phyloP scores from a whole-genome alignment of 2,329 filamentous ascomycete genomes.

The Gliomastix tumulicola region DNA sequence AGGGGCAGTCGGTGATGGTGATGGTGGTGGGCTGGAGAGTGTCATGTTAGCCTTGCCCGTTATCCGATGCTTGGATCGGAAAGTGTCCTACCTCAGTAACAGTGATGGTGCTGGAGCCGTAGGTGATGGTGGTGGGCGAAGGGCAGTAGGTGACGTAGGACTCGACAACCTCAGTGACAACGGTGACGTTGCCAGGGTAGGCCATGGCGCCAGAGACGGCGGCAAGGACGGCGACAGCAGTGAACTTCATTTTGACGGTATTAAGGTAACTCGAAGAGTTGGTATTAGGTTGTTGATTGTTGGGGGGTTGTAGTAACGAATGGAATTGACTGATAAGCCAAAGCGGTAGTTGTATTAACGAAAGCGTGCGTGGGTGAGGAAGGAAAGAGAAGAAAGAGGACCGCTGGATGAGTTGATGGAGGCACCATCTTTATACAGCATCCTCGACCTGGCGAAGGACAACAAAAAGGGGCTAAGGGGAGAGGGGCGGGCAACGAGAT shows the following conservation, averaged over 20 bases:
- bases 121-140: slow-evolving; percentile 53
- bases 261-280: slow-evolving; percentile 29
- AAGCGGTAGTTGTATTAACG: slow-evolving; percentile 27
- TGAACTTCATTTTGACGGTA: slow-evolving; percentile 60
- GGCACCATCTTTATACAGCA: slow-evolving; percentile 42
- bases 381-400: slow-evolving; percentile 19
- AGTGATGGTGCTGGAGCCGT: slow-evolving; percentile 61
- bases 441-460: too few relatives aligned
- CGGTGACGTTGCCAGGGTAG: slow-evolving; percentile 38
- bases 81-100: slow-evolving; percentile 48
- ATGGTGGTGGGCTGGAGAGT: slow-evolving; percentile 55
- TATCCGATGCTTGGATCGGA: neutral
- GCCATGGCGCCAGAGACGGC: slow-evolving; percentile 42
- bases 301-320: slow-evolving; percentile 37
- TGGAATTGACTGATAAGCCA: slow-evolving; percentile 50
- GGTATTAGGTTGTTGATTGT: slow-evolving; percentile 20
- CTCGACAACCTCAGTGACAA: slow-evolving; percentile 60
- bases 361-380: slow-evolving; percentile 45
- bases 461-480: too few relatives aligned
- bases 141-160: slow-evolving; percentile 69
- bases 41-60: neutral
- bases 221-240: slow-evolving; percentile 44
- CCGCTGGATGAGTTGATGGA: slow-evolving; percentile 26
- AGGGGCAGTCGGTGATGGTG: slow-evolving; percentile 67
- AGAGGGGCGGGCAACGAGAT: too few relatives aligned